These are phyloP conservation scores for Talaromyces sp. DNA, from an alignment of 2,329 filamentous ascomycete genomes.

Conservation along the genomic window DNA sequence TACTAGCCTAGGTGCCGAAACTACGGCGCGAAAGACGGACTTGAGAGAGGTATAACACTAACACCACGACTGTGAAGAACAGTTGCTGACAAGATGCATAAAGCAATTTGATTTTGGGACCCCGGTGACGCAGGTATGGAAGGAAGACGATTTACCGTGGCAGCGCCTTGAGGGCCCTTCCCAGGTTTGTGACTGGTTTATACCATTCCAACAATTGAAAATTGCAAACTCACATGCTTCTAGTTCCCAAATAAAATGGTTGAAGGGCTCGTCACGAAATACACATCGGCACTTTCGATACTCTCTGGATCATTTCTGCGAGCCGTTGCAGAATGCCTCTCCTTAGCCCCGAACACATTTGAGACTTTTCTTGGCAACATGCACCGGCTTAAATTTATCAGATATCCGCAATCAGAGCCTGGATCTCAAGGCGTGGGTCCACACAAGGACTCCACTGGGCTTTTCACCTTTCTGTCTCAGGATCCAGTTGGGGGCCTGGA, in stretches of 20 bases:
- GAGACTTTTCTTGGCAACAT: constrained; percentile 55
- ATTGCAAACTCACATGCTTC: neutral
- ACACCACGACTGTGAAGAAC: neutral
- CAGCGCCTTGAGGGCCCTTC: constrained; percentile 50
- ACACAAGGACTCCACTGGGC: constrained; percentile 62
- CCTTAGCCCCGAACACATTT: constrained; percentile 48
- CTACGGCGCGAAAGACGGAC: constrained; percentile 53
- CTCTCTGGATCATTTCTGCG: constrained; percentile 54
- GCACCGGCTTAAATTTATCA: constrained; percentile 59
- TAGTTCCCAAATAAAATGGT: constrained; percentile 23
- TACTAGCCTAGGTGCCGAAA: constrained; percentile 54
- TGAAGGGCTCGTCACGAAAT: constrained; percentile 43
- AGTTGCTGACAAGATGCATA: constrained; percentile 46
- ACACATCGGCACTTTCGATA: constrained; percentile 51
- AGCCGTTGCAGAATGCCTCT: constrained; percentile 57
- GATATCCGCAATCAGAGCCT: constrained; percentile 44
- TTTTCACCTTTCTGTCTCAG: constrained; percentile 64
- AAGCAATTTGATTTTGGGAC: constrained; percentile 14
- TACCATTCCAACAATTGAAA: neutral
- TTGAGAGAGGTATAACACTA: constrained; percentile 11
- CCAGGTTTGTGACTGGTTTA: constrained; percentile 31
- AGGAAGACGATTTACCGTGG: neutral
- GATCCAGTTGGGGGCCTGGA: constrained; percentile 10
- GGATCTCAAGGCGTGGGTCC: constrained; percentile 56
- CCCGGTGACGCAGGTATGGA: neutral